Evolutionary conservation across 1,139 yeast species (phyloP).

Genomic region (Petasospora rhodanensis): DNA sequence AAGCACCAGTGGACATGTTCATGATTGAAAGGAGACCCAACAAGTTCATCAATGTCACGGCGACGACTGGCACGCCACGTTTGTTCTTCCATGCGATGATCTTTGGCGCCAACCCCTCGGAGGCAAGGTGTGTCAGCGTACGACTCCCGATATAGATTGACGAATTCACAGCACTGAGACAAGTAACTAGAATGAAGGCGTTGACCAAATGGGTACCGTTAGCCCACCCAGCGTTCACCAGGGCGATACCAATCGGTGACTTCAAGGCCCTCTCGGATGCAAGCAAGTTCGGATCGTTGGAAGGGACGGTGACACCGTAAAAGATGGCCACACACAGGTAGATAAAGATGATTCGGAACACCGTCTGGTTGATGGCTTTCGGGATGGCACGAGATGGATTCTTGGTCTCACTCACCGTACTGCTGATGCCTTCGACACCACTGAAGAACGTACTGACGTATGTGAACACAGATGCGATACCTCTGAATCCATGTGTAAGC

Average conservation of each 20-base stretch:
- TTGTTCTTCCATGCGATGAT: constrained; percentile 48
- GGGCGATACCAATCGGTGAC: constrained; percentile 75
- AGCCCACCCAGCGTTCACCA: constrained; percentile 38
- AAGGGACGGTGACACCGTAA: constrained; percentile 29
- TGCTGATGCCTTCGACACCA: constrained; percentile 40
- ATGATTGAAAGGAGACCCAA: constrained; percentile 48
- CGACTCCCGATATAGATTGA: constrained; percentile 60
- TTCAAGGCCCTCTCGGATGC: constrained; percentile 41
- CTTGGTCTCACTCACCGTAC: constrained; percentile 40
- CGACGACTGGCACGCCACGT: constrained; percentile 56
- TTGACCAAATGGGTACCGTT: constrained; percentile 38
- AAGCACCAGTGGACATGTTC: constrained; percentile 54
- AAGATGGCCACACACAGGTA: constrained; percentile 42
- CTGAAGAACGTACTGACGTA: constrained; percentile 40
- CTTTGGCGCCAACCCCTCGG: constrained; percentile 57
- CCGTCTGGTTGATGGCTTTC: constrained; percentile 33
- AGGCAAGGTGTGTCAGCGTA: constrained; percentile 53
- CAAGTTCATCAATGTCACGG: constrained; percentile 45
- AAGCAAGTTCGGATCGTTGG: constrained; percentile 26
- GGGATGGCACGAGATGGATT: constrained; percentile 39
- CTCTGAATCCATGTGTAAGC: constrained; percentile 37
- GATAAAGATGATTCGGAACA: constrained; percentile 49
- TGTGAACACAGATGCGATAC: constrained; percentile 38
- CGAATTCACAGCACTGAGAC: constrained; percentile 54
- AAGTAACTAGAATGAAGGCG: constrained; percentile 45